Conservation (phyloP, 768 basidiomycete genomes). For the Termitomyces sp. region DNA sequence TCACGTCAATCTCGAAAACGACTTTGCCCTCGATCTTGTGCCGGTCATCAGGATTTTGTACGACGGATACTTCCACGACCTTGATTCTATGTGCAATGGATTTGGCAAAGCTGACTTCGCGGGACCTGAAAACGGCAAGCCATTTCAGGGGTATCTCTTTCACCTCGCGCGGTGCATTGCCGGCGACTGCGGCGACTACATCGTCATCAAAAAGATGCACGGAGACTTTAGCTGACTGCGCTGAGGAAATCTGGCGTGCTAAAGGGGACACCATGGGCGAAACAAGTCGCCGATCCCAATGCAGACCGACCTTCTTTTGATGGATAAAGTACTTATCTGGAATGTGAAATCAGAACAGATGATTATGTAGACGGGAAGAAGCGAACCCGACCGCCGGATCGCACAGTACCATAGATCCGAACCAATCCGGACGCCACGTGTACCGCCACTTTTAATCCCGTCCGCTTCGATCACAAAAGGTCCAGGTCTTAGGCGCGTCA, state of each 20-base stretch:
- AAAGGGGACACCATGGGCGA: background rate
- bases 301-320: background rate
- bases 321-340: background rate
- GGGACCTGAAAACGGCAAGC: constrained; percentile 27
- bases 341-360: background rate
- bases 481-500: background rate
- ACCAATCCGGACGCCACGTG: background rate
- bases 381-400: constrained; percentile 1
- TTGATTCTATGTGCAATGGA: constrained; percentile 21
- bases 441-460: constrained; percentile 5
- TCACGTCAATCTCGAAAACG: constrained; percentile 37
- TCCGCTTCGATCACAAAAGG: constrained; percentile 10
- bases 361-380: constrained; percentile 1
- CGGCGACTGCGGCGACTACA: constrained; percentile 21
- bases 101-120: constrained; percentile 25
- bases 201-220: constrained; percentile 18
- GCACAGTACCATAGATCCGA: background rate
- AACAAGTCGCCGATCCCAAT: background rate
- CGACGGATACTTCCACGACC: constrained; percentile 36
- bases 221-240: constrained; percentile 2
- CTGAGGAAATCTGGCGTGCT: background rate
- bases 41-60: constrained; percentile 29
- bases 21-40: constrained; percentile 30
- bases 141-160: constrained; percentile 34
- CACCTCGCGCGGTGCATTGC: constrained; percentile 29